These are phyloP conservation scores for Boletus vermiculosoides DNA, from an alignment of 768 basidiomycete genomes.

Conservation along the genomic window DNA sequence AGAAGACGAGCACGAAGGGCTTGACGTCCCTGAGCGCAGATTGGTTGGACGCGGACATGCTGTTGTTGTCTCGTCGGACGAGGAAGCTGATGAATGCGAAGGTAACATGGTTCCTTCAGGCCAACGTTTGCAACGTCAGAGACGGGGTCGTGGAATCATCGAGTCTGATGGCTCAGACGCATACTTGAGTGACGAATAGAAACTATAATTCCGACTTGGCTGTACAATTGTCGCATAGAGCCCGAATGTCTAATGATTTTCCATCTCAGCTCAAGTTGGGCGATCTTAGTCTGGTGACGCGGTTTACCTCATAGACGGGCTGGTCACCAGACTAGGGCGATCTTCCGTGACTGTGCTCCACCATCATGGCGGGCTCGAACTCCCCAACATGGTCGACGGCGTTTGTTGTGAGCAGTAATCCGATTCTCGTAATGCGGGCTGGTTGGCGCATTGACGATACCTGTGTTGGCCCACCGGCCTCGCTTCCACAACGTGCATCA, in stretches of 20 bases:
- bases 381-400: background rate
- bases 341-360: too few relatives aligned
- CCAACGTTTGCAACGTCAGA: background rate
- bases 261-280: background rate
- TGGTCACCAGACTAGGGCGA: too few relatives aligned
- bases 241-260: background rate
- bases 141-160: constrained; percentile 1
- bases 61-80: constrained; percentile 17
- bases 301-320: too few relatives aligned
- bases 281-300: too few relatives aligned
- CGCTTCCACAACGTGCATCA: constrained; percentile 28
- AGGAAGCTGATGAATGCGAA: constrained; percentile 13
- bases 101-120: background rate
- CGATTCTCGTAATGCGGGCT: constrained; percentile 5
- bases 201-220: background rate
- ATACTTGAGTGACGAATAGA: constrained; percentile 9
- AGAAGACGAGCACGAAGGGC: background rate
- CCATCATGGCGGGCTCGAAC: background rate
- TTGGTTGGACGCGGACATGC: background rate
- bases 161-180: constrained; percentile 26
- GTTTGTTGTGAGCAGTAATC: background rate
- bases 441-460: constrained; percentile 4
- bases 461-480: constrained; percentile 19
- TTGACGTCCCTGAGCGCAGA: background rate
- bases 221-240: background rate